Conservation (phyloP, 2,329 filamentous ascomycete species). For the Paraconiothyrium sp. region DNA sequence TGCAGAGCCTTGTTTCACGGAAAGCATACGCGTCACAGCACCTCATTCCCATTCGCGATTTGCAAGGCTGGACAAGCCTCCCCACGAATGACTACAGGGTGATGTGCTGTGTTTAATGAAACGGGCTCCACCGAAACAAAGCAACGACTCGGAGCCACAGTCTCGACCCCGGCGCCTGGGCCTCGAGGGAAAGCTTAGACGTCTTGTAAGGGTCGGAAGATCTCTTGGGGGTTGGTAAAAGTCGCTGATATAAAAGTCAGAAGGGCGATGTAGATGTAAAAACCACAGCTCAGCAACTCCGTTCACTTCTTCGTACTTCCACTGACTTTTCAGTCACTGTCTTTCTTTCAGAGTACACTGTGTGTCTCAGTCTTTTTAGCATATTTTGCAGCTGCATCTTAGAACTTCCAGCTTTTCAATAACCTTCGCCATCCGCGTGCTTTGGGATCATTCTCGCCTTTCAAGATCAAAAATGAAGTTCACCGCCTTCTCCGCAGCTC, state of each 20-base stretch:
- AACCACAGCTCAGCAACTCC: slow-evolving; percentile 8
- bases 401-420: background rate
- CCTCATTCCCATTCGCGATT: background rate
- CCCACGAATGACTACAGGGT: background rate
- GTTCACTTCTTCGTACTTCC: slow-evolving; percentile 5
- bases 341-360: slow-evolving; percentile 11
- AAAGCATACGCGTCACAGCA: slow-evolving; percentile 1
- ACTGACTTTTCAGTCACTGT: background rate
- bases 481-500: slow-evolving; percentile 6
- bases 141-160: background rate
- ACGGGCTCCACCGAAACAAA: slow-evolving; percentile 1
- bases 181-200: background rate
- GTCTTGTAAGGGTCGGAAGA: background rate
- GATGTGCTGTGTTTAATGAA: slow-evolving; percentile 4
- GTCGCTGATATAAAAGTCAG: background rate
- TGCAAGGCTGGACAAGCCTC: slow-evolving; percentile 2
- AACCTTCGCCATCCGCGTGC: background rate
- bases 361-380: slow-evolving; percentile 6
- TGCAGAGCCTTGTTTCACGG: slow-evolving; percentile 1
- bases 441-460: background rate
- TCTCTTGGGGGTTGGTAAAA: background rate
- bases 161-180: slow-evolving; percentile 1
- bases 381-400: background rate
- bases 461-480: slow-evolving; percentile 11
- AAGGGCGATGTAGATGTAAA: background rate